Conservation (phyloP, 176 grass and related monocot species). For the Panicum miliaceum region DNA sequence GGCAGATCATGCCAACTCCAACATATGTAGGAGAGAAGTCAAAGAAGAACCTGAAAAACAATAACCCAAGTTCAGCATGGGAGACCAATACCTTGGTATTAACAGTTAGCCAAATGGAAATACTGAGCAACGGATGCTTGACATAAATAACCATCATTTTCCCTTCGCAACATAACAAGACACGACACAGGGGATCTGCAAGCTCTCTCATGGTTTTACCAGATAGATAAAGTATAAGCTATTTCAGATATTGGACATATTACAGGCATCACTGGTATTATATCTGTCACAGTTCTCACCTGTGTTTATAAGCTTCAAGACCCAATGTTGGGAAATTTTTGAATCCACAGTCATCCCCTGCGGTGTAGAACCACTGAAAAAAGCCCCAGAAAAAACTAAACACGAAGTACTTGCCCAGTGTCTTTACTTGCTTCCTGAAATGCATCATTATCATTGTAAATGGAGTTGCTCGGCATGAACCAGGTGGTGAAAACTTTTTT, state of each 20-base stretch:
- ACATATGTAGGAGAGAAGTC: conserved; percentile 73
- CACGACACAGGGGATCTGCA: conserved; percentile 15
- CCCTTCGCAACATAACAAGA: conserved; percentile 28
- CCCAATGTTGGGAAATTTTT: conserved; percentile 80
- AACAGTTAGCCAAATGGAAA: conserved; percentile 20
- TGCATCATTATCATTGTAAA: conserved; percentile 1
- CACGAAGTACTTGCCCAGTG: conserved; percentile 71
- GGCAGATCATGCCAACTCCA: conserved; percentile 81
- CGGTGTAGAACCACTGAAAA: conserved; percentile 95
- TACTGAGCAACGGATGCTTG: conserved; percentile 5
- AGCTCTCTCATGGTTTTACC: not conserved
- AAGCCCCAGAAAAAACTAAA: conserved; percentile 84
- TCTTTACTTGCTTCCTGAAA: conserved; percentile 91
- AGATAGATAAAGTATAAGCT: not conserved
- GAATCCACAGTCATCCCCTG: conserved; percentile 75
- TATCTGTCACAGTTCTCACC: conserved; percentile 41
- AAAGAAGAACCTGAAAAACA: conserved; percentile 65
- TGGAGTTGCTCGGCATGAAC: conserved; percentile 7
- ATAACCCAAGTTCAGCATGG: conserved; percentile 25
- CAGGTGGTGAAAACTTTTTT: not conserved
- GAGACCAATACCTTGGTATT: conserved; percentile 19
- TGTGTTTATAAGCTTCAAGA: conserved; percentile 66
- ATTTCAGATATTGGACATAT: conserved; percentile 23
- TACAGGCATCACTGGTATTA: not conserved
- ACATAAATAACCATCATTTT: conserved; percentile 4